Conservation (phyloP, 2,329 filamentous ascomycete species). For the Huntiella savannae region DNA sequence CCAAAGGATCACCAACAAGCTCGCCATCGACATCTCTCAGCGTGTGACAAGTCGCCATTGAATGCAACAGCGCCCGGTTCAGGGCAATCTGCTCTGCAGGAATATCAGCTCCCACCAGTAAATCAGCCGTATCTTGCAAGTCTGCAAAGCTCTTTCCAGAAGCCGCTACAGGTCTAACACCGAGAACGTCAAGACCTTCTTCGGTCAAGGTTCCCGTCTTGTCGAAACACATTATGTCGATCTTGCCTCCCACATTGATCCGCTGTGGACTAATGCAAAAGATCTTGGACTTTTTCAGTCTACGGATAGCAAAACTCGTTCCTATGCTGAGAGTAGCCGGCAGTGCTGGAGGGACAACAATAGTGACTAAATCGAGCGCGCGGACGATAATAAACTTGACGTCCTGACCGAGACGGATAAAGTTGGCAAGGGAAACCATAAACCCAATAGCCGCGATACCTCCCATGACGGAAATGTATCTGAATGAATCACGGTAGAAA, state of each 20-base stretch:
- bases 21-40: conserved; percentile 72
- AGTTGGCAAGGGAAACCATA: conserved; percentile 79
- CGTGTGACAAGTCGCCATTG: conserved; percentile 95
- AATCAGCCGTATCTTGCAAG: conserved; percentile 2
- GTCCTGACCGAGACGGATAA: conserved; percentile 61
- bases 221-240: conserved; percentile 94
- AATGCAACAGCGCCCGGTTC: conserved; percentile 38
- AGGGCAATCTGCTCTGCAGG: conserved; percentile 23
- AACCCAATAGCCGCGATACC: conserved; percentile 73
- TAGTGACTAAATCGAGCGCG: conserved; percentile 88
- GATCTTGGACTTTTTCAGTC: conserved; percentile 74
- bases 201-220: conserved; percentile 98
- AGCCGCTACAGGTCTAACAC: conserved; percentile 49
- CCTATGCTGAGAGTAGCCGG: conserved; percentile 92
- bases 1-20: conserved; percentile 79
- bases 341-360: conserved; percentile 85
- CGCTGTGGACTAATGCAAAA: conserved; percentile 96
- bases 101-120: background rate
- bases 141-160: conserved; percentile 4
- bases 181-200: conserved; percentile 84
- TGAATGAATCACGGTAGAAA: conserved; percentile 93
- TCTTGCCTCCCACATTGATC: conserved; percentile 88
- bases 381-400: conserved; percentile 86
- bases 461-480: conserved; percentile 95
- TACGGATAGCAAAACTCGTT: conserved; percentile 78